Evolutionary conservation across 73 alveolate genomes (phyloP).

Genomic region (Paramecium pentaurelia): DNA sequence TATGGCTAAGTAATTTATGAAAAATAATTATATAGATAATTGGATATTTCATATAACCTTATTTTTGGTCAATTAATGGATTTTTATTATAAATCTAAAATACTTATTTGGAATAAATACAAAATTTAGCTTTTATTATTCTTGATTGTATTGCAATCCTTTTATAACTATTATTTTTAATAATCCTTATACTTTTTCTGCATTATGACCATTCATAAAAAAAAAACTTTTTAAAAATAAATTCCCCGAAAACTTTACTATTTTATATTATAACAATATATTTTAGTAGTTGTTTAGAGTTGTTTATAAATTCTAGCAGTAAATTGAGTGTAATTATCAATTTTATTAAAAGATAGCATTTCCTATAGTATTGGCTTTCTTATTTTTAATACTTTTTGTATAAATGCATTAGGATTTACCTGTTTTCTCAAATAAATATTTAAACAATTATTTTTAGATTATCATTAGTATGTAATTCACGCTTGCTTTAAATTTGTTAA

Average conservation of each 20-base stretch:
- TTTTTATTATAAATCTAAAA: background rate
- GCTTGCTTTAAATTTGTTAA: background rate
- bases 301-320: background rate
- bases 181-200: background rate
- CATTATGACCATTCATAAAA: background rate
- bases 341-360: background rate
- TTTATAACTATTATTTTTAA: background rate
- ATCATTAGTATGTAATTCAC: background rate
- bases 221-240: background rate
- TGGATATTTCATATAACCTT: background rate
- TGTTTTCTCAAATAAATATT: background rate
- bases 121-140: background rate
- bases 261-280: background rate
- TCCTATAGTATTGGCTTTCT: background rate
- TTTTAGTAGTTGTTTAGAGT: background rate
- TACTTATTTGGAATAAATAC: background rate
- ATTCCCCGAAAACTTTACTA: background rate
- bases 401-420: background rate
- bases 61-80: background rate
- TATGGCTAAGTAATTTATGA: background rate
- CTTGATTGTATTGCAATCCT: background rate
- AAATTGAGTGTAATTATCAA: background rate
- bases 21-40: background rate
- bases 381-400: background rate
- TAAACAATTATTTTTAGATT: background rate